Conservation (phyloP, 2,329 filamentous ascomycete genomes). For the Colletotrichum aenigma region DNA sequence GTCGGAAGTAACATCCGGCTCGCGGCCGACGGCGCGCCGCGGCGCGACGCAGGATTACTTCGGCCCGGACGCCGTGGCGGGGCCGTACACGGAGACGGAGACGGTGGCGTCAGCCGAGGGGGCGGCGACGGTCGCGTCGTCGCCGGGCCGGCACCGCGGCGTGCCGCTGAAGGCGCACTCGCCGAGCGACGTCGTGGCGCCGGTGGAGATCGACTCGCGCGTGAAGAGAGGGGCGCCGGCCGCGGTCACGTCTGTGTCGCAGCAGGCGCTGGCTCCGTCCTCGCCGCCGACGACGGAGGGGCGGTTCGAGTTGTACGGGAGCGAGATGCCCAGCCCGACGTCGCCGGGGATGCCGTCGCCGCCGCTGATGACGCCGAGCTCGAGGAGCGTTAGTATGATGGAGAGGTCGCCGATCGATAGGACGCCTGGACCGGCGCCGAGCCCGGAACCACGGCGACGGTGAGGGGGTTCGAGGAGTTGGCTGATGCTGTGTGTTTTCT, state of each 20-base stretch:
- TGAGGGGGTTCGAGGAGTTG: not conserved
- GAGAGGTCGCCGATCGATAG: constrained; percentile 5
- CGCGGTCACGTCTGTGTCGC: constrained; percentile 4
- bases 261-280: constrained; percentile 30
- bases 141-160: constrained; percentile 36
- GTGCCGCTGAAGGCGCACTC: constrained; percentile 49
- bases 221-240: not conserved
- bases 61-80: constrained; percentile 46
- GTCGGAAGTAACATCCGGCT: constrained; percentile 36
- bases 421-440: not conserved
- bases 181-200: constrained; percentile 53
- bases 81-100: constrained; percentile 49
- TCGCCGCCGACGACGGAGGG: constrained; percentile 31
- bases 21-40: constrained; percentile 26
- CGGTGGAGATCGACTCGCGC: constrained; percentile 59
- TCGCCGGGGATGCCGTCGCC: constrained; percentile 1
- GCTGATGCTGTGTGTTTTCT: not conserved
- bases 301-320: constrained; percentile 51
- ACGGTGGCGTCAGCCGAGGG: not conserved
- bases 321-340: constrained; percentile 26
- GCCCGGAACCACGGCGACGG: not conserved
- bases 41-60: constrained; percentile 46
- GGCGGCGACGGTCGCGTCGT: not conserved
- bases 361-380: not conserved
- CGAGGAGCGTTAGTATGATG: not conserved